phyloP scores from a whole-genome alignment of 2,329 filamentous ascomycete species.

The Achaetomium macrosporum region DNA sequence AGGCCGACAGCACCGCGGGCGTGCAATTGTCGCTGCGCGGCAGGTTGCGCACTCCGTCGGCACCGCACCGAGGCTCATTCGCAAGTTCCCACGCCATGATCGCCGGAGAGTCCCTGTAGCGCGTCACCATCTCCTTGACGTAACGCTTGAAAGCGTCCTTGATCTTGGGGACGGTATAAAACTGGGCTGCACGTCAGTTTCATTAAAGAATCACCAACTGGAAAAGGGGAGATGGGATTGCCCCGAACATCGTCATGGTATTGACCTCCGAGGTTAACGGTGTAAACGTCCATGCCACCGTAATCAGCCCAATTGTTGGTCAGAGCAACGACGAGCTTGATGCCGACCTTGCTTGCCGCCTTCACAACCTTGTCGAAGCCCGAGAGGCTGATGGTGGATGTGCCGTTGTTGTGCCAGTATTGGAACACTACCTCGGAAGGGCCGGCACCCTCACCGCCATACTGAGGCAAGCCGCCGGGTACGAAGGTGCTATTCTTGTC shows the following conservation, averaged over 20 bases:
- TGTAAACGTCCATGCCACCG: slow-evolving; percentile 55
- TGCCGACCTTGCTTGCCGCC: slow-evolving; percentile 42
- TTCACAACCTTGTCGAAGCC: slow-evolving; percentile 47
- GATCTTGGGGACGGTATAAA: slow-evolving; percentile 45
- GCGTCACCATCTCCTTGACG: slow-evolving; percentile 51
- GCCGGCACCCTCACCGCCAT: slow-evolving; percentile 44
- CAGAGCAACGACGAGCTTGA: slow-evolving; percentile 49
- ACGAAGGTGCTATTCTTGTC: slow-evolving; percentile 47
- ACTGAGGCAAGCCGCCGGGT: slow-evolving; percentile 42
- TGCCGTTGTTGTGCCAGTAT: slow-evolving; percentile 39
- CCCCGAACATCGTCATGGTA: slow-evolving; percentile 44
- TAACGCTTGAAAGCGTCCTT: slow-evolving; percentile 52
- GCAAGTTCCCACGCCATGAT: slow-evolving; percentile 64
- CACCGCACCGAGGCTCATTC: slow-evolving; percentile 53
- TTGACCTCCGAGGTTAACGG: slow-evolving; percentile 45
- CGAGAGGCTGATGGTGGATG: slow-evolving; percentile 37
- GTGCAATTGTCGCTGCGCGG: slow-evolving; percentile 36
- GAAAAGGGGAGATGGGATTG: neutral
- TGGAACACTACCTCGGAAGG: slow-evolving; percentile 43
- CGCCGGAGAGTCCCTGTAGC: slow-evolving; percentile 53
- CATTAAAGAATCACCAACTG: neutral
- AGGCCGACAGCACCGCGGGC: slow-evolving; percentile 38
- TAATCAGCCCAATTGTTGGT: slow-evolving; percentile 57
- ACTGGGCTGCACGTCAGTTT: slow-evolving; percentile 27
- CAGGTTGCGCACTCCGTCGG: slow-evolving; percentile 40